Evolutionary conservation across 2,329 filamentous ascomycete species (phyloP), one percentile per base, ranked within the genome.

Genomic region (Fusarium nurragi): DNA sequence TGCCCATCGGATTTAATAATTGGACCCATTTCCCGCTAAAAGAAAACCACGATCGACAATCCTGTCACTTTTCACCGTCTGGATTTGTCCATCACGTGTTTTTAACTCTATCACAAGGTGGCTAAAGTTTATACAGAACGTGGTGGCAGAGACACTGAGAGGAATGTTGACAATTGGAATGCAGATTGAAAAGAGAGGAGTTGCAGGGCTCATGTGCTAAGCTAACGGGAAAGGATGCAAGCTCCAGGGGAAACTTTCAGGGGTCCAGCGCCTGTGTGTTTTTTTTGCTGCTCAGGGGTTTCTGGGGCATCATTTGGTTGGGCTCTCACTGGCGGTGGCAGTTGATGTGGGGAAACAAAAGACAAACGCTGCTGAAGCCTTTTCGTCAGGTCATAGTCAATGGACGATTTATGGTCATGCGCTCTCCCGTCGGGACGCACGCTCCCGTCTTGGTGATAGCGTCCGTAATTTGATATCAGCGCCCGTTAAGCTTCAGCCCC

Each of bases 241-340:
- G 40, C 54, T 51, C 59, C 59, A 64, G 61, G 61, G 60, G 34
- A 36, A 51, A 18, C 54, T 45, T 60, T 46, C 63, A 65, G 57
- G 63, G 63, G 63, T 65, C 63, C 32, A 45, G 37, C 37, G 16
- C 16, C 32, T 34, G 32, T 34, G 16, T 8, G n/a, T 34, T 34
- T 9, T n/a, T 9, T n/a, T 18, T 26, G 28, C 22, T 37, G 19
- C 44, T 64, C 62, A 65, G 62, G 62, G 62, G 63, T 53, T 50
- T 16, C n/a, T 34, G 32, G 32, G 30, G 32, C 16, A 9, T 34
- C 32, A 34, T 34, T 34, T 34, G 32, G 32, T 34, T 34, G 32
- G 50, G 34, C 12, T 49, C 23, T 25, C 55, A 59, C 18, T 43
- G 26, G n/a, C n/a, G n/a, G n/a, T 51, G 28, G 23, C 22, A 51